Base-by-base conservation (phyloP, 129 eudicot species). In the Cynara cardunculus region DNA sequence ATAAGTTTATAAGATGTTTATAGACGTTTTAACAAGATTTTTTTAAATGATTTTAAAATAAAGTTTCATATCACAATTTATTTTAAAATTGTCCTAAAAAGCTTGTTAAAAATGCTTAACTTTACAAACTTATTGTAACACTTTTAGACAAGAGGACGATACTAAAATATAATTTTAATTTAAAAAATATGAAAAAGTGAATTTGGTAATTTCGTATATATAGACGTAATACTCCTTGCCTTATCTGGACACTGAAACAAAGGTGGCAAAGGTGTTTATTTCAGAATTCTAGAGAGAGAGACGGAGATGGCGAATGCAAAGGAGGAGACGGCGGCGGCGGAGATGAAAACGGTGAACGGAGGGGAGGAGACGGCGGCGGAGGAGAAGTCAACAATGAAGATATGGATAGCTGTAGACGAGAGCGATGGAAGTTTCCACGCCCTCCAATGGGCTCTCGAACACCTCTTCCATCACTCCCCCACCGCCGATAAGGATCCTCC, bases 401-500 rank as follows among this genome's bases (percentile, higher is more conserved):
- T 74, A 56, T 79, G 83, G 87, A 80, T 84, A 37, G 87, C 84
- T 0, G 84, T 84, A 4, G 87, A 84, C 13, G 84, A 79, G 65
- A 84, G 87, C 12, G 87, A 74, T 2, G 81, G 81, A 14, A 84
- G 87, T 37, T 74, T 84, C 28, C 79, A 84, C 25, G 87, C 87
- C 59, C 87, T 84, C 30, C 16, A 79, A 74, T 84, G 87, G 87
- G 84, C 84, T 46, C 80, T 84, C 8, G 25, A 69, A 56, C 84
- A 79, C 41, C 81, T 84, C 24, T 78, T 74, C 49, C 26, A 44
- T 22, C 84, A 73, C 61, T 37, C 70, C 3, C 56, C 72, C 16
- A 26, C 84, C 69, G 53, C 18, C 7, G 59, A 73, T 5, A 37
- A 80, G 56, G 75, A 71, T 14, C 69, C 80, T 3, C 70, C 84